Evolutionary conservation across 805 yeast species (phyloP).

Genomic region (Ogataea naganishii): DNA sequence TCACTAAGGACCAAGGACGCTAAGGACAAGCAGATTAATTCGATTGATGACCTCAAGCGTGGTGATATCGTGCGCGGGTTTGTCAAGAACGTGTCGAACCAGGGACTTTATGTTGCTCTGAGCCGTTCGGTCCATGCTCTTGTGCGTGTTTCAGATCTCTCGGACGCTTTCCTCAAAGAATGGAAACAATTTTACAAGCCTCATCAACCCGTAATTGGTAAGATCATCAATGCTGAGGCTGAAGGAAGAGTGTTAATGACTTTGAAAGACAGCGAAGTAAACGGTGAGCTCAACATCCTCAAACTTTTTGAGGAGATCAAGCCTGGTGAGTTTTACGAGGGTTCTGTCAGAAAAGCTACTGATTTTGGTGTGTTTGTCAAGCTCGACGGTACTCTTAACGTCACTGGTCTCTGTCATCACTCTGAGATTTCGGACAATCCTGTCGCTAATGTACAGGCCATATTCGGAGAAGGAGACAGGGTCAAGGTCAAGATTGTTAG

Average conservation of each 20-base stretch:
- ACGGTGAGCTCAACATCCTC: conserved; percentile 52
- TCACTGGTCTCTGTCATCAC: conserved; percentile 83
- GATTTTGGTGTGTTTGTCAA: conserved; percentile 90
- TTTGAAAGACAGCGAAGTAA: conserved; percentile 70
- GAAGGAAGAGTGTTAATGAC: conserved; percentile 68
- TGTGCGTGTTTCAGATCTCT: conserved; percentile 71
- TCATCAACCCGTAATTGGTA: conserved; percentile 69
- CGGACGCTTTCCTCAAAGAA: conserved; percentile 74
- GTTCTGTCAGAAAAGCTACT: conserved; percentile 65
- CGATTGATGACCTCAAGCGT: conserved; percentile 44
- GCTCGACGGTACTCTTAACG: conserved; percentile 61
- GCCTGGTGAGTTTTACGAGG: conserved; percentile 67
- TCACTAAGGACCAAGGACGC: conserved; percentile 51
- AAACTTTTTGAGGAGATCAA: conserved; percentile 61
- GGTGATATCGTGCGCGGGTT: conserved; percentile 81
- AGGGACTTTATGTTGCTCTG: conserved; percentile 71
- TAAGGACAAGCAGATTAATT: conserved; percentile 38
- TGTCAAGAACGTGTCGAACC: conserved; percentile 62
- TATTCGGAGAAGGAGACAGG: conserved; percentile 84
- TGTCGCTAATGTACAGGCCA: conserved; percentile 45
- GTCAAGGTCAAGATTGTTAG: conserved; percentile 77
- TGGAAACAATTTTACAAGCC: conserved; percentile 75
- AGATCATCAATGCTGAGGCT: conserved; percentile 52
- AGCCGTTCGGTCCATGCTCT: conserved; percentile 68
- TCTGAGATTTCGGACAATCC: conserved; percentile 72